Conservation (phyloP, 2,329 filamentous ascomycete genomes). For the Dactylonectria estremocensis region DNA sequence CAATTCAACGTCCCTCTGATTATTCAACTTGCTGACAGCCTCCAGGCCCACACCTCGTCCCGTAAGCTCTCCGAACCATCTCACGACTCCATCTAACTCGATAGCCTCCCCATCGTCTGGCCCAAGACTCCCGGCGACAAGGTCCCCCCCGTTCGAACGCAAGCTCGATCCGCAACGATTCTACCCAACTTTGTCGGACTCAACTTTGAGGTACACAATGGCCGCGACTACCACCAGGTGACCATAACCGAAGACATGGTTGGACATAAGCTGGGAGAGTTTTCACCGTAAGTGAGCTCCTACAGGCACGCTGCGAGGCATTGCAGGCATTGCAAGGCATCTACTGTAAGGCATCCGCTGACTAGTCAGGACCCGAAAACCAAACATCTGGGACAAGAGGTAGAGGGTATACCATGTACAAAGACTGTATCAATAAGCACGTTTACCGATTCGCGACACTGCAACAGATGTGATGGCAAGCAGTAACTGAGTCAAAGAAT, state of each 20-base stretch:
- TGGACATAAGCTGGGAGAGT: conserved; percentile 94
- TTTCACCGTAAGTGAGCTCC: conserved; percentile 79
- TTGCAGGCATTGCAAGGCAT: too few species aligned
- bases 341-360: conserved; percentile 1
- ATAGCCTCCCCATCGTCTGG: conserved; percentile 75
- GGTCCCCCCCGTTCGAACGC: conserved; percentile 83
- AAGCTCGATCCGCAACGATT: conserved; percentile 90
- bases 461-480: background rate
- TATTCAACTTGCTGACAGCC: conserved; percentile 40
- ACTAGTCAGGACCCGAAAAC: conserved; percentile 67
- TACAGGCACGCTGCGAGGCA: background rate
- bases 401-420: conserved; percentile 51
- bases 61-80: conserved; percentile 57
- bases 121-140: conserved; percentile 73
- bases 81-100: conserved; percentile 45
- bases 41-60: conserved; percentile 67
- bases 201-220: conserved; percentile 92
- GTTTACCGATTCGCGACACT: conserved; percentile 12
- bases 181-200: conserved; percentile 93
- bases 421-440: conserved; percentile 48
- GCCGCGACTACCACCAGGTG: conserved; percentile 87
- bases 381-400: conserved; percentile 67
- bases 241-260: conserved; percentile 96
- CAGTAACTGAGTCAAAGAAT: background rate
- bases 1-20: background rate